Base-by-base conservation (phyloP, 1,139 yeast species). In the Sugiyamaella novakii region DNA sequence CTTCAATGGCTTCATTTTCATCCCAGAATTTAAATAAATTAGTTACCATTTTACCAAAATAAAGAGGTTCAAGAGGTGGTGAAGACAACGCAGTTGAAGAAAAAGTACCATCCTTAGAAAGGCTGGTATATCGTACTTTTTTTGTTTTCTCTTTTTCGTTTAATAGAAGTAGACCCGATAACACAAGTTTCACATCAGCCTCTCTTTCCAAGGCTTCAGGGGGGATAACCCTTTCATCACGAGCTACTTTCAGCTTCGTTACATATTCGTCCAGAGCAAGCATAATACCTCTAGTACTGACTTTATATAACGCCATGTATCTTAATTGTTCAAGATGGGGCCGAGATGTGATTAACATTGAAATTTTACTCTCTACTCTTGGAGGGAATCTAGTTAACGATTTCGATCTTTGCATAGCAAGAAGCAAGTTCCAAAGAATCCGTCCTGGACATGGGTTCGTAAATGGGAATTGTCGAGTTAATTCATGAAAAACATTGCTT, bases 271-370 rank as follows among this genome's bases (percentile, higher is more conserved):
- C 40, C 34, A 53, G 22, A 2, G 42, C 37, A 10, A 27, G 12
- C 45, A 47, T 41, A 12, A 51, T 33, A 2, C 54, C 58, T 8
- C 37, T 29, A 12, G 39, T 19, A 7, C 51, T 44, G 12, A 54
- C 53, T 24, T 54, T 53, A 2, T 49, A 39, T 21, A 52, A 35
- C 5, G 56, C 44, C 58, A 54, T 52, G 29, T 49, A 54, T 14
- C 53, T 33, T 28, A 54, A 33, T 28, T 52, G 58, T 29, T 54
- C 58, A n/a, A 53, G 39, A 31, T 49, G 51, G 3, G 58, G 55
- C 17, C 58, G 43, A 11, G 38, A 37, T 8, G 47, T 38, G 6
- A 53, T 36, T 2, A 49, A 27, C 27, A 25, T 17, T 3, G 52
- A 45, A 2, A 54, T 35, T 8, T 30, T 25, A 12, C 36, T 49